A percentile compares a stretch with the other conserved stretches of the same genome.
phyloP scores from a whole-genome alignment of 257 asterid genomes.

The Penstemon newberryi region DNA sequence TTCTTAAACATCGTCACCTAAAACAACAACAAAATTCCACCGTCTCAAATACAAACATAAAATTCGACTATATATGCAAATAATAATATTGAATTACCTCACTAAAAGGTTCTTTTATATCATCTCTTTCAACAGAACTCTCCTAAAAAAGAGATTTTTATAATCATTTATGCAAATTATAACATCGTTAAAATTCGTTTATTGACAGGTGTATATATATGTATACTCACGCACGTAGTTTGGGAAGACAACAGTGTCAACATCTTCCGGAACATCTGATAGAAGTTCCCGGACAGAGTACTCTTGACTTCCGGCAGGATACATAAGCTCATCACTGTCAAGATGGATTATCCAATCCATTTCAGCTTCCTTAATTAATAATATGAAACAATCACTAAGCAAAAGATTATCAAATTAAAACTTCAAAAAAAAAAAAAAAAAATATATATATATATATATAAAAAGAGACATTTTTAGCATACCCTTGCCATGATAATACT shows the following conservation, averaged over 20 bases:
- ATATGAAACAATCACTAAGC: background rate
- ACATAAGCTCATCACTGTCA: constrained; percentile 55
- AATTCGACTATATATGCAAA: background rate
- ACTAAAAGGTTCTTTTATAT: constrained; percentile 52
- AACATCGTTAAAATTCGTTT: background rate
- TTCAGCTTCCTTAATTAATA: constrained; percentile 42
- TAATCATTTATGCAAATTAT: background rate
- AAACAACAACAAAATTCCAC: background rate
- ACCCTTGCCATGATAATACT: constrained; percentile 38
- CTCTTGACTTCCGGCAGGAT: constrained; percentile 45
- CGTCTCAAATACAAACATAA: too few species aligned
- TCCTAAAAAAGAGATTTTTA: constrained; percentile 36
- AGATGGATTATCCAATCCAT: constrained; percentile 62
- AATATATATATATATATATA: too few species aligned
- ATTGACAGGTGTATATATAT: background rate
- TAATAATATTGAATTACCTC: constrained; percentile 34
- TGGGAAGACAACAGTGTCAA: constrained; percentile 42
- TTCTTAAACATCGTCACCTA: constrained; percentile 77
- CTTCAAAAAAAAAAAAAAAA: background rate
- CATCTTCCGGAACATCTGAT: constrained; percentile 37
- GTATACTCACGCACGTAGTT: constrained; percentile 43
- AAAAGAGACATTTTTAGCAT: constrained; percentile 6
- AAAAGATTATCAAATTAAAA: background rate
- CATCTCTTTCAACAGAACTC: constrained; percentile 49
- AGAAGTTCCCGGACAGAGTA: constrained; percentile 45